These are phyloP conservation scores for Caryopteris hybrid DNA, from an alignment of 305 asterid species.

Conservation along the genomic window DNA sequence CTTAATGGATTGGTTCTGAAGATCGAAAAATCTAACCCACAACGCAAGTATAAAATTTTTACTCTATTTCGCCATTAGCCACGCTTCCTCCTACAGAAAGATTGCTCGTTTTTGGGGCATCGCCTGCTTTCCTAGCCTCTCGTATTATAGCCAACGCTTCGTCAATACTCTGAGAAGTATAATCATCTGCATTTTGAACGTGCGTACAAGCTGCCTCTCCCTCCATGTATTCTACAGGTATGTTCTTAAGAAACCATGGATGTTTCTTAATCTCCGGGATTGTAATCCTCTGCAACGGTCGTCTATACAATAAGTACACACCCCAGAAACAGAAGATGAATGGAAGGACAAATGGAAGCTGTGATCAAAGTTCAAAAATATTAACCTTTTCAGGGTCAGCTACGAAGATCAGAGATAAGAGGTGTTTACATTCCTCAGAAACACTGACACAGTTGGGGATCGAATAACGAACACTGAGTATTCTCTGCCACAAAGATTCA, in stretches of 20 bases:
- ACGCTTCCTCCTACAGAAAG: constrained; percentile 39
- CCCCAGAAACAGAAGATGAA: neutral
- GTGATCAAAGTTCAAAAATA: neutral
- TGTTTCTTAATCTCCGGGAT: constrained; percentile 60
- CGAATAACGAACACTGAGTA: constrained; percentile 59
- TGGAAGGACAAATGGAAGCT: neutral
- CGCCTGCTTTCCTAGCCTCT: constrained; percentile 49
- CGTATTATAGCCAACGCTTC: constrained; percentile 56
- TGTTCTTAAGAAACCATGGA: constrained; percentile 51
- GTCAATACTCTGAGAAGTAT: constrained; percentile 45
- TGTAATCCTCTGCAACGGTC: constrained; percentile 47
- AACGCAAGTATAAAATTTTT: constrained; percentile 57
- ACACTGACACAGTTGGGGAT: constrained; percentile 66
- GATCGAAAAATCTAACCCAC: constrained; percentile 8
- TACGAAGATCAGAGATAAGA: constrained; percentile 56
- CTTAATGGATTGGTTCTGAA: no score
- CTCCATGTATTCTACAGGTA: constrained; percentile 38
- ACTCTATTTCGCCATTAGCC: constrained; percentile 63
- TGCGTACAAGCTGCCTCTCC: constrained; percentile 34
- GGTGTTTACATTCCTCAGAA: constrained; percentile 56
- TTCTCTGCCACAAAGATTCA: constrained; percentile 34
- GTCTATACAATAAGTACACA: no score
- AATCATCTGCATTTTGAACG: constrained; percentile 10
- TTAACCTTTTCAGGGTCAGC: constrained; percentile 64
- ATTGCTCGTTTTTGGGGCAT: constrained; percentile 21